Evolutionary conservation across 768 basidiomycete species (phyloP), one percentile per base, ranked within the genome.

Genomic region (Boletus edulis): DNA sequence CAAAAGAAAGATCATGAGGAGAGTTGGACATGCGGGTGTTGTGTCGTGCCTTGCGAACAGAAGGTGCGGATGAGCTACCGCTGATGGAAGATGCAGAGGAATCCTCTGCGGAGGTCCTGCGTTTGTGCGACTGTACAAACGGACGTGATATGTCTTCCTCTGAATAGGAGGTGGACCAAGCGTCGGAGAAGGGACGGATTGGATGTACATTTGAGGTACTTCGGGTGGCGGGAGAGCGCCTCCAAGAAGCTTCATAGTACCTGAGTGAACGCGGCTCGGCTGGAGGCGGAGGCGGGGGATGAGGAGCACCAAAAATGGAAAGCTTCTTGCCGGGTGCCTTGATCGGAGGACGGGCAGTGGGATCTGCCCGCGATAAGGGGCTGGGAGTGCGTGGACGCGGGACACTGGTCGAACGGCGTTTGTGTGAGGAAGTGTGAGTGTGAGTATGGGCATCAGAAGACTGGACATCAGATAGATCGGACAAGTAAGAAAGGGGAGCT

Each of bases 1-100:
- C 87, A 43, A 79, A 68, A 43, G 65, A 69, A 38, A 92, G 73
- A 58, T 89, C 87, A 63, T 91, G 89, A 22, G 82, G 81, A 5
- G 81, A 74, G 39, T 38, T 61, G 17, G 63, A 56, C 1, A 42
- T 52, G 22, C 51, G 58, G 17, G 58, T 32, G 14, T 67, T 64
- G 20, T 54, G n/a, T 17, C 31, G 46, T 18, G 46, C 4, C 49
- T 59, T 68, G 49, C 53, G 60, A 15, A 50, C 57, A 2, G 62
- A 68, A n/a, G 64, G 63, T 2, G 57, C 46, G 7, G 64, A 64
- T 7, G 70, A 66, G 44, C 58, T 57, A 6, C 62, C 55, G 49
- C 56, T 60, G 34, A 61, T 55, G 1, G 63, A 71, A 6, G 80
- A 80, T 18, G 79, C 76, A 51, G 75, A 78, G 17, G 82, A 82